Base-by-base conservation (phyloP, 2,329 filamentous ascomycete species). In the Pseudopithomyces maydicus region DNA sequence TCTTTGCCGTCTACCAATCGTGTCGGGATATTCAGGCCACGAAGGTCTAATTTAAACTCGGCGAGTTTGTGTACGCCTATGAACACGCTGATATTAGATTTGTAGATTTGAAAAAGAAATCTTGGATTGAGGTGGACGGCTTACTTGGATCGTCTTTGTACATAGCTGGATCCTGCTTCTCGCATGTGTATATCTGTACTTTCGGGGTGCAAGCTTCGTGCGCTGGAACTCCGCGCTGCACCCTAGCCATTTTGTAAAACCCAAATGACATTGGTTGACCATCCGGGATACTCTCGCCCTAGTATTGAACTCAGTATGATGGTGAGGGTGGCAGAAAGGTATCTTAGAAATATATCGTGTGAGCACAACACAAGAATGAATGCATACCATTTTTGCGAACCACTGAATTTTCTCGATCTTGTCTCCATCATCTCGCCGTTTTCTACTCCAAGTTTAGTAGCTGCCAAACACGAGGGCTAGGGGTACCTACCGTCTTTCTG, bases 401-500 rank as follows among this genome's bases (percentile, higher is more conserved):
- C 48, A 51, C 29, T 42, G 36, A 17, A 51, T 51, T 22, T 43
- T 51, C 15, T 51, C 36, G 17, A 51, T 51, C 14, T 42, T 51
- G 35, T 51, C 48, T 32, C 48, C 48, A 19, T 51, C 39, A 22
- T 51, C 48, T 51, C 36, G 17, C 15, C 4, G 5, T 41, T 12
- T 33, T 32, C 48, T 51, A n/a, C 22, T 42, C 19, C 12, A 11
- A 12, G 32, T 10, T 51, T 15, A 51, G 36, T n/a, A 4, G 1
- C 22, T 32, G 20, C 20, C 14, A 23, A 50, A 42, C 22, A 2
- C 23, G 43, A 15, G 17, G 6, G 32, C 8, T 17, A 45, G 3
- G 23, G 23, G 10, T 6, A 42, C 20, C 33, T 32, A 20, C 48
- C 48, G 41, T 43, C 36, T 41, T 8, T 32, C 12, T 22, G 29